These are phyloP conservation scores for Strigomonas culicis DNA, from an alignment of 208 protist species.

Conservation along the genomic window DNA sequence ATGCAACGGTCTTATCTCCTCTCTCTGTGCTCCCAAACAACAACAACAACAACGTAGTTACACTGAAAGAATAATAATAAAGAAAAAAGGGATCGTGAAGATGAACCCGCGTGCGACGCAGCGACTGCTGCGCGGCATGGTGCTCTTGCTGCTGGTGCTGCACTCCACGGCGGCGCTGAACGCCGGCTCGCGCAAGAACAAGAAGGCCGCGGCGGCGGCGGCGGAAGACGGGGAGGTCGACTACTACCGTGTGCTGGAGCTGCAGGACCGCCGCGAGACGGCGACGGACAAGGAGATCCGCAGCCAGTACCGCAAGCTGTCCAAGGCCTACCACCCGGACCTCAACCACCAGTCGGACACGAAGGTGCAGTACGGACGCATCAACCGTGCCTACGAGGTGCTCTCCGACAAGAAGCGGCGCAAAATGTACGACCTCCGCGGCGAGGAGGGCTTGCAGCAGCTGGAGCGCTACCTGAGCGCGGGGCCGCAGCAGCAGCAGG, in stretches of 20 bases:
- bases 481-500: constrained; percentile 10
- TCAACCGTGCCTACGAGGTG: constrained; percentile 90
- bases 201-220: constrained; percentile 7
- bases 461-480: constrained; percentile 31
- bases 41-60: too few species aligned
- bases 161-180: constrained; percentile 5
- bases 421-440: constrained; percentile 92
- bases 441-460: constrained; percentile 79
- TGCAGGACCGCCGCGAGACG: constrained; percentile 46
- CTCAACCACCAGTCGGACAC: constrained; percentile 46
- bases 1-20: not conserved
- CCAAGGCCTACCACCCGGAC: constrained; percentile 80
- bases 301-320: constrained; percentile 67
- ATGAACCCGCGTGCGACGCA: not conserved
- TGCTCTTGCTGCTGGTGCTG: constrained; percentile 10
- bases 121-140: not conserved
- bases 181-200: too few species aligned
- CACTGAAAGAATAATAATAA: not conserved
- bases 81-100: not conserved
- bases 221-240: constrained; percentile 36
- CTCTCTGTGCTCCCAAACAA: too few species aligned
- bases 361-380: constrained; percentile 57
- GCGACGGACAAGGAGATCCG: constrained; percentile 83
- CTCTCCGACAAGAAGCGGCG: constrained; percentile 85
- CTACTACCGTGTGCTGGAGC: constrained; percentile 72